Percentiles rank a stretch among this genome's conserved stretches.
Evolutionary conservation across 2,329 filamentous ascomycete genomes (phyloP).

Genomic region (Colletotrichum sojae): DNA sequence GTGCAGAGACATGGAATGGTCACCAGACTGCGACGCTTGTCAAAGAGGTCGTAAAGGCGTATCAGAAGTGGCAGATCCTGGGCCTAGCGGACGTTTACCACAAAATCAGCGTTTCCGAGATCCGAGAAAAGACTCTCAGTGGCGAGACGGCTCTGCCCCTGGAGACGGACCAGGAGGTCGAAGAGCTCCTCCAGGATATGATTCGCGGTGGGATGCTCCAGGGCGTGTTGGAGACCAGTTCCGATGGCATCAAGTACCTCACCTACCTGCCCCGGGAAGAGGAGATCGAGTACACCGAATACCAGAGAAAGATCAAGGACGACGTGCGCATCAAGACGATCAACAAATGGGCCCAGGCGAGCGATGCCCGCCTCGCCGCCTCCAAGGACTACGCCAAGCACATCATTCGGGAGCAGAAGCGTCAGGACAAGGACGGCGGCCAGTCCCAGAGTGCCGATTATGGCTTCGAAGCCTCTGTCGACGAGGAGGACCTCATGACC

Average conservation of each 20-base stretch:
- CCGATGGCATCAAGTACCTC: slow-evolving; percentile 62
- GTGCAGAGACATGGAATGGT: slow-evolving; percentile 71
- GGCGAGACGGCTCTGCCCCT: slow-evolving; percentile 66
- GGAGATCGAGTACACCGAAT: slow-evolving; percentile 64
- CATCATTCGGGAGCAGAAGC: slow-evolving; percentile 61
- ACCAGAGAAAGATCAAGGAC: slow-evolving; percentile 61
- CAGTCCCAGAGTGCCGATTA: slow-evolving; percentile 47
- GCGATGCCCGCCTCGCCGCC: slow-evolving; percentile 67
- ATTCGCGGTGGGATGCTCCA: slow-evolving; percentile 67
- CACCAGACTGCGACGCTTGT: slow-evolving; percentile 84
- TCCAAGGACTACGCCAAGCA: slow-evolving; percentile 70
- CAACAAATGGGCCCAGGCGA: slow-evolving; percentile 63
- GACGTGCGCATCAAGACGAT: slow-evolving; percentile 62
- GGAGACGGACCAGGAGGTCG: slow-evolving; percentile 58
- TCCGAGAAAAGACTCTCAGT: slow-evolving; percentile 66
- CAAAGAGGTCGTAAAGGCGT: slow-evolving; percentile 76
- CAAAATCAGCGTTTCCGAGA: slow-evolving; percentile 68
- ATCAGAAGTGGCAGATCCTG: slow-evolving; percentile 82
- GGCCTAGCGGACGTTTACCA: slow-evolving; percentile 80
- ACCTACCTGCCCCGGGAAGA: slow-evolving; percentile 62
- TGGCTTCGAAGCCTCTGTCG: slow-evolving; percentile 63
- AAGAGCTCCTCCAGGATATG: slow-evolving; percentile 67
- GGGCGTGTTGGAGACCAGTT: slow-evolving; percentile 65
- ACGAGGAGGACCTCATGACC: slow-evolving; percentile 75
- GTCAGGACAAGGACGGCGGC: slow-evolving; percentile 59